These are phyloP conservation scores for Gynostemma pentaphyllum DNA, from an alignment of 306 rosid genomes.

Conservation along the genomic window DNA sequence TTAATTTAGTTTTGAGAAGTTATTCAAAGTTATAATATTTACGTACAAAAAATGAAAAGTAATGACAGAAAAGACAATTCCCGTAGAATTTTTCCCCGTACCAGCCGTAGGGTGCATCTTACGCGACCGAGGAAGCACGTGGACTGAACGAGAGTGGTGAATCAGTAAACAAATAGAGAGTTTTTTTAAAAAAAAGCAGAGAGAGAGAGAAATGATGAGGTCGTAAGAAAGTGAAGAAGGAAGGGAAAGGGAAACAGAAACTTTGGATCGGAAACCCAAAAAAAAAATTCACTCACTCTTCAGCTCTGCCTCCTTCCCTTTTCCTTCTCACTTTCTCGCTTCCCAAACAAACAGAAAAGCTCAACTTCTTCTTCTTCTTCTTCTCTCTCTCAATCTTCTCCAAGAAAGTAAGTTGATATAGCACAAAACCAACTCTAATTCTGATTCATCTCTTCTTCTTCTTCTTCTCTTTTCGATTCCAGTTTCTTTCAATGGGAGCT, in stretches of 20 bases:
- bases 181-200: too few species aligned
- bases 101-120: slow-evolving; percentile 2
- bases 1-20: too few species aligned
- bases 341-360: slow-evolving; percentile 29
- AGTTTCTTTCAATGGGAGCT: slow-evolving; percentile 69
- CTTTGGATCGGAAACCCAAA: slow-evolving; percentile 52
- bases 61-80: too few species aligned
- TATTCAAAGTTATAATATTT: too few species aligned
- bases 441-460: slow-evolving; percentile 7
- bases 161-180: not conserved
- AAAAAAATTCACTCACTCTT: too few species aligned
- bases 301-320: not conserved
- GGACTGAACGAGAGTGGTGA: not conserved
- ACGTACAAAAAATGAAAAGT: too few species aligned
- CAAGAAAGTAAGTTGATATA: too few species aligned
- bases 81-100: too few species aligned
- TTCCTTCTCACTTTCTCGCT: slow-evolving; percentile 34
- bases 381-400: slow-evolving; percentile 7
- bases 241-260: not conserved
- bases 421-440: slow-evolving; percentile 3
- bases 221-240: slow-evolving; percentile 6
- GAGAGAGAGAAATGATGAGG: slow-evolving; percentile 12
- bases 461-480: slow-evolving; percentile 10
- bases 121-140: not conserved
- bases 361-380: not conserved